Evolutionary conservation across 352 stramenopile genomes (phyloP), one percentile per base, ranked within the genome.

Genomic region (Phytophthora gonapodyides): DNA sequence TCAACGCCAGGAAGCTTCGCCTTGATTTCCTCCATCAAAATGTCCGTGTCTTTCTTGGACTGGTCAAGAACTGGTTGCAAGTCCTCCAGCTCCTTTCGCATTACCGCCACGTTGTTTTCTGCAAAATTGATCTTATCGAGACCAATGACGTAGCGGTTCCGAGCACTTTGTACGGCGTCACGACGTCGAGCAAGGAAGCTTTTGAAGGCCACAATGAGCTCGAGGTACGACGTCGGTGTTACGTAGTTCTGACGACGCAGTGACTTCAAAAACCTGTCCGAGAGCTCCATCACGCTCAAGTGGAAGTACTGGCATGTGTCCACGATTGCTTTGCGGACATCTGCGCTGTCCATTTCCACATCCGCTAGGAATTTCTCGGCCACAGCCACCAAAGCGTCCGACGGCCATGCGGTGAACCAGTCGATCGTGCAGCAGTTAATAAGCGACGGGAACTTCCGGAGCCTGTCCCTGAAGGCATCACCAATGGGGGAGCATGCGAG

Each of bases 351-450:
- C 71, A 98, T 97, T 48, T 96, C 79, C 8, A 98, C 87, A 33
- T 93, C 86, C 13, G 81, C 73, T 15, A 98, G 69, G 58, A 98
- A 98, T 45, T 96, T 97, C 38, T 97, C 78, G 1, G 95, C 95
- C 27, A 98, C 95, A 2, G 95, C 94, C 1, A 97, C 82, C 1
- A 98, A 73, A 1, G 95, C 94, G 61, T 98, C 95, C 1, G 79
- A 76, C 2, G 95, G 95, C 95, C 95, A 98, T 12, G 92, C 87
- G 7, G 89, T 98, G 68, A 98, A 98, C 95, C 95, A 98, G 64
- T 98, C 94, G 65, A 98, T 98, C n/a, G 93, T 97, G 60, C 95
- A 98, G 70, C 95, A 98, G 62, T 98, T 98, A 74, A 98, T 97
- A 7, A 98, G 79, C 35, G 91, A 97, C 11, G 95, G 95, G 73